Conservation (phyloP, 2,329 filamentous ascomycete genomes). For the Monilinia laxa region DNA sequence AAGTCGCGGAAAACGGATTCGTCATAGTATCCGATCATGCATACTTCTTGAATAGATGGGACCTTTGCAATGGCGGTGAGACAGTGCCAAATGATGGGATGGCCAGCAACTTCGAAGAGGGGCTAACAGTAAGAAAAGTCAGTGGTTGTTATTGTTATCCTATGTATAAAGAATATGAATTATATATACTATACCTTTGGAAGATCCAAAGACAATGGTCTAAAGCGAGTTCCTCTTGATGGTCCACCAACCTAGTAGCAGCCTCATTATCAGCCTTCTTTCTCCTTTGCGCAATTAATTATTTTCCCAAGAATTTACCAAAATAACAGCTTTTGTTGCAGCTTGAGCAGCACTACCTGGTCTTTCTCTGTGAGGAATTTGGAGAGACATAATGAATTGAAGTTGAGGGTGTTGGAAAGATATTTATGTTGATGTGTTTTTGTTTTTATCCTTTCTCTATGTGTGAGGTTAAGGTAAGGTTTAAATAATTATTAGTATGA, state of each 20-base stretch:
- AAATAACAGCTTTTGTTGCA: constrained; percentile 89
- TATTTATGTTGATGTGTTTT: neutral
- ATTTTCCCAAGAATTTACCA: constrained; percentile 57
- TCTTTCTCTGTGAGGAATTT: constrained; percentile 47
- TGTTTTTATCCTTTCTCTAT: neutral
- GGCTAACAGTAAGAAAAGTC: constrained; percentile 55
- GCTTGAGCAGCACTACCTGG: constrained; percentile 48
- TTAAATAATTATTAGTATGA: too few species aligned
- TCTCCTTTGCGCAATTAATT: neutral
- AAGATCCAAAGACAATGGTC: constrained; percentile 90
- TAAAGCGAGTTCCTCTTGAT: constrained; percentile 91
- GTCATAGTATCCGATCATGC: constrained; percentile 98
- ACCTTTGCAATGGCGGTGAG: constrained; percentile 88
- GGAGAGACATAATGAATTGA: constrained; percentile 45
- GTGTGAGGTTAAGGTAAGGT: neutral
- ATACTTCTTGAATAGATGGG: constrained; percentile 89
- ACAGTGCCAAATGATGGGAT: constrained; percentile 98
- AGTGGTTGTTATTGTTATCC: neutral
- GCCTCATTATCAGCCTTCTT: constrained; percentile 24
- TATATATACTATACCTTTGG: constrained; percentile 68
- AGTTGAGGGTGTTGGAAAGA: neutral
- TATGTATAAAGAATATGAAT: constrained; percentile 18
- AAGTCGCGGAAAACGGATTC: constrained; percentile 96
- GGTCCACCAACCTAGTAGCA: constrained; percentile 84
- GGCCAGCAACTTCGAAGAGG: constrained; percentile 95